These are phyloP conservation scores for Pholiota conissans DNA, from an alignment of 768 basidiomycete genomes.

Conservation along the genomic window DNA sequence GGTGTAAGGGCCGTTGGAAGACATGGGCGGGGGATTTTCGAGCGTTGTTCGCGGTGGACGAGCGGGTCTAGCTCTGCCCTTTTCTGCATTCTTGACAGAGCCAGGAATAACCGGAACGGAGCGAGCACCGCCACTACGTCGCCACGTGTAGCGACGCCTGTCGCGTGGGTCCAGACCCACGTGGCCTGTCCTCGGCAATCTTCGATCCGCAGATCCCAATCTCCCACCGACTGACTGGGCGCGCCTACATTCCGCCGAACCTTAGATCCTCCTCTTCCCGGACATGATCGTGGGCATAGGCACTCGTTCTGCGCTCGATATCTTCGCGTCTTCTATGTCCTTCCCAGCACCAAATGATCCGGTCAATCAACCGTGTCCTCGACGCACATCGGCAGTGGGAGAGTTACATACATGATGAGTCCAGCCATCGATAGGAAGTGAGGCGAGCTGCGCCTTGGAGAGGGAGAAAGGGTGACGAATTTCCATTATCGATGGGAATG, in stretches of 20 bases:
- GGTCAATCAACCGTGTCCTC: background rate
- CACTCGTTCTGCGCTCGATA: background rate
- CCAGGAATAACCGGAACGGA: slow-evolving; percentile 18
- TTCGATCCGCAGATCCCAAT: slow-evolving; percentile 8
- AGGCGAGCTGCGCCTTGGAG: background rate
- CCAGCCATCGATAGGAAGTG: background rate
- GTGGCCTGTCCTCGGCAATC: slow-evolving; percentile 16
- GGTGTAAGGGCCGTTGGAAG: slow-evolving; percentile 32
- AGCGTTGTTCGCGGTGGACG: slow-evolving; percentile 9
- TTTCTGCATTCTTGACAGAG: slow-evolving; percentile 10
- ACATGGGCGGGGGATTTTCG: slow-evolving; percentile 15
- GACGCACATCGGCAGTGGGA: background rate
- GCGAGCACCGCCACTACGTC: slow-evolving; percentile 12
- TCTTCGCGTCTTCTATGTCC: background rate
- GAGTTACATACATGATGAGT: background rate
- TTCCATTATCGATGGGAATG: background rate
- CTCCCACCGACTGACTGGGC: background rate
- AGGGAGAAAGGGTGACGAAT: background rate
- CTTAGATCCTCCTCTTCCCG: slow-evolving; percentile 9
- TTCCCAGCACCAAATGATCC: background rate
- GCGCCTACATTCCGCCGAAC: background rate
- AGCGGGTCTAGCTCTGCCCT: slow-evolving; percentile 8
- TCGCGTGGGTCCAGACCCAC: slow-evolving; percentile 18
- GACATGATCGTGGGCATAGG: slow-evolving; percentile 15
- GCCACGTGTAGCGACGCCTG: slow-evolving; percentile 18